Evolutionary conservation across 2,329 filamentous ascomycete species (phyloP), one percentile per base, ranked within the genome.

Genomic region (Daldinia sp.): DNA sequence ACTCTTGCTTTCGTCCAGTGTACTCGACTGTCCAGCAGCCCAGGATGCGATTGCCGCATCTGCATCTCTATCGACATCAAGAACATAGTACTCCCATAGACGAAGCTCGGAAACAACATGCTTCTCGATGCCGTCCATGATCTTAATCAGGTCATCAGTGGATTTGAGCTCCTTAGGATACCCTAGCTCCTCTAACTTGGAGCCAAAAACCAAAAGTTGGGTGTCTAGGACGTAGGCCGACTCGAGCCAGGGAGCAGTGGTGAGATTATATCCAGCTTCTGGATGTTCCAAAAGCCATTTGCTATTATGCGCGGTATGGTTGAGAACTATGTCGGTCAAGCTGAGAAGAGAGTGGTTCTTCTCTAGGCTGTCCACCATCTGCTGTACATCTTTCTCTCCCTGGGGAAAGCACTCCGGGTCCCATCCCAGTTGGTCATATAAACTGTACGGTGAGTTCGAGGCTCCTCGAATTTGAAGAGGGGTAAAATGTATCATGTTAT

Each of bases 401-500:
- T 87, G 87, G 1, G 93, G 93, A 72, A 99, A 99, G 72, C 89
- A 87, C 7, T 81, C 80, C 4, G 89, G 85, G 75, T 99, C 96
- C 82, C 96, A 99, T 43, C 84, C 83, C 19, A 96, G 83, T 80
- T 99, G 96, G 73, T 99, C 92, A 76, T 91, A 97, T 71, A 99
- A 87, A 77, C 95, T 99, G 82, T 98, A 99, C 0, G 95, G 95
- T 1, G 95, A 99, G 75, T 99, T 97, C 53, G 95, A 99, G 43
- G 83, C 85, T 59, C 95, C 95, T 62, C 95, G 89, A 61, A 90
- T 84, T 83, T 96, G 95, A 68, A 99, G 82, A 8, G 95, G 95
- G 1, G 95, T 97, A 77, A 99, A 99, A 77, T 99, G 95, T 63
- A 99, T 88, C 93, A 98, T 97, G 80, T 99, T 99, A 83, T 99